phyloP scores from a whole-genome alignment of 169 alveolate species.

The Babesia gibsoni region DNA sequence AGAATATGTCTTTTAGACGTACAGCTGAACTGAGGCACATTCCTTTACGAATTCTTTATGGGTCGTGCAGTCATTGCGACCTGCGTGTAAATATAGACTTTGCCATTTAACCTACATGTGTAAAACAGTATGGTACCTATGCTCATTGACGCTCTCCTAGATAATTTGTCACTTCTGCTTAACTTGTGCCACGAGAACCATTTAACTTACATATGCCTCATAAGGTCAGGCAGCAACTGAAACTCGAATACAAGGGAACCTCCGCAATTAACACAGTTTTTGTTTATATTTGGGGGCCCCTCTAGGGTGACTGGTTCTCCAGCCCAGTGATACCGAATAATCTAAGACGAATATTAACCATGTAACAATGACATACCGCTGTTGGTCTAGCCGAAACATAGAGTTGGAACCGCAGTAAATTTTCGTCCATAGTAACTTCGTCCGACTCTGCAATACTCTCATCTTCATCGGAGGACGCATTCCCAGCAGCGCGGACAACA shows the following conservation, averaged over 20 bases:
- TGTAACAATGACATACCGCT: constrained; percentile 10
- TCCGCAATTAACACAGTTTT: constrained; percentile 14
- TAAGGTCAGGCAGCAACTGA: constrained; percentile 45
- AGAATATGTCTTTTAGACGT: constrained; percentile 84
- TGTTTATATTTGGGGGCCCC: neutral
- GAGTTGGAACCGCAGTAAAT: constrained; percentile 28
- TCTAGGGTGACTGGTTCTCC: constrained; percentile 29
- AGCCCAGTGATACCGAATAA: constrained; percentile 29
- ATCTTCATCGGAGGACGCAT: neutral
- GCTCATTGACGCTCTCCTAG: constrained; percentile 25
- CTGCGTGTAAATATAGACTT: neutral
- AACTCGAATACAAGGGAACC: constrained; percentile 26
- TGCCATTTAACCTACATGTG: constrained; percentile 25
- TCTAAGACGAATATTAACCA: constrained; percentile 1
- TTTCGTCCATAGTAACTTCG: neutral
- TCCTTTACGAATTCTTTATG: neutral
- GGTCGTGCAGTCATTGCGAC: constrained; percentile 18
- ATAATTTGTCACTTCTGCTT: neutral
- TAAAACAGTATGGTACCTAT: constrained; percentile 40
- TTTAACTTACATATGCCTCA: constrained; percentile 16
- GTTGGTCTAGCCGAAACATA: constrained; percentile 25
- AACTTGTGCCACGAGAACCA: too few relatives aligned
- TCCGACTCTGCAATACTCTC: constrained; percentile 13
- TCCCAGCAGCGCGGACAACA: neutral
- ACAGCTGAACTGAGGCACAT: constrained; percentile 2